A percentile compares a stretch with the other conserved stretches of the same genome.
Evolutionary conservation across 352 stramenopile species (phyloP).

Genomic region (Globisporangium carolinianum): DNA sequence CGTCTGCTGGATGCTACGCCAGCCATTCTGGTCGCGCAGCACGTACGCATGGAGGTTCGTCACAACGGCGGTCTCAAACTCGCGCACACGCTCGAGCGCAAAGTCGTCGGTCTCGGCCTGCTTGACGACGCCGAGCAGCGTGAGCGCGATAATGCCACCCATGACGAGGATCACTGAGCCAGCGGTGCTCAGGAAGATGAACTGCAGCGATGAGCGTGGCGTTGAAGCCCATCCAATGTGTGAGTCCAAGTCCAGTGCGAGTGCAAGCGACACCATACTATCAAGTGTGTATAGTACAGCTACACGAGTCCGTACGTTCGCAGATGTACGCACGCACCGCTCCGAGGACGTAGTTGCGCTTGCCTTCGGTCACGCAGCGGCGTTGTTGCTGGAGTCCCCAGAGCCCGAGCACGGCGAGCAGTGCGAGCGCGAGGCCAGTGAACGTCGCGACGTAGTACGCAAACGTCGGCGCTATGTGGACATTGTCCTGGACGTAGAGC

Average conservation of each 20-base stretch:
- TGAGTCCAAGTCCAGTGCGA: not conserved
- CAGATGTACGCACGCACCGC: conserved; percentile 18
- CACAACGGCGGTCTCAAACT: conserved; percentile 45
- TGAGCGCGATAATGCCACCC: conserved; percentile 41
- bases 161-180: conserved; percentile 37
- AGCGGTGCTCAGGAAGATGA: conserved; percentile 30
- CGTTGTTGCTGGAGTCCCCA: conserved; percentile 50
- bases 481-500: conserved; percentile 55
- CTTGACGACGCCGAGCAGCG: conserved; percentile 30
- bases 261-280: not conserved
- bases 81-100: conserved; percentile 18
- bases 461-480: conserved; percentile 34
- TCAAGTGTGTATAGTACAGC: too few relatives aligned
- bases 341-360: conserved; percentile 52
- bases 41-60: conserved; percentile 29
- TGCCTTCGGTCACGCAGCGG: conserved; percentile 37
- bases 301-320: not conserved
- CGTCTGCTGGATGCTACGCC: conserved; percentile 36
- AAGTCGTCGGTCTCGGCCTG: conserved; percentile 27
- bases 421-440: conserved; percentile 27
- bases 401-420: conserved; percentile 37
- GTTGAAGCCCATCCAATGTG: not conserved
- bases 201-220: conserved; percentile 18
- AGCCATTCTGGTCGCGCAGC: conserved; percentile 16
- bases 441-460: conserved; percentile 50